Conservation (phyloP, 2,329 filamentous ascomycete genomes). For the Hypoxylon rubiginosum region DNA sequence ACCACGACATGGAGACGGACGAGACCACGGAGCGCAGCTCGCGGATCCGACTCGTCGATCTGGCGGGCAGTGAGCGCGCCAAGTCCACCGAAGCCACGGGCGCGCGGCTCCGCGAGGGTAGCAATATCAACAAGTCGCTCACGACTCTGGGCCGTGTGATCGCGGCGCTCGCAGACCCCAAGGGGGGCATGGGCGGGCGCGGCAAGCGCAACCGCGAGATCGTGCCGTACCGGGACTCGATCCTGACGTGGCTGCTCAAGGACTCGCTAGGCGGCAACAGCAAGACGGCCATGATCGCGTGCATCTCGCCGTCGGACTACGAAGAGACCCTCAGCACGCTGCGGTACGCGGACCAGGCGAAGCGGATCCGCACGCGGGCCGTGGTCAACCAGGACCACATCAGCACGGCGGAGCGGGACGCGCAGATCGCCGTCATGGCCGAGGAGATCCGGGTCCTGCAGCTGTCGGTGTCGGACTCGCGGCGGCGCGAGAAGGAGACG, state of each 20-base stretch:
- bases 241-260: constrained; percentile 87
- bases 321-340: constrained; percentile 97
- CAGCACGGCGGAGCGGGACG: constrained; percentile 91
- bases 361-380: constrained; percentile 94
- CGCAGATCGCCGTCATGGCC: constrained; percentile 93
- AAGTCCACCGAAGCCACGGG: constrained; percentile 97
- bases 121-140: constrained; percentile 99
- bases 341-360: constrained; percentile 97
- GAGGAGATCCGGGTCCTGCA: constrained; percentile 92
- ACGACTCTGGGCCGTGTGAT: constrained; percentile 97
- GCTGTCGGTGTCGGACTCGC: constrained; percentile 76
- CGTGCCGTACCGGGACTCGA: constrained; percentile 93
- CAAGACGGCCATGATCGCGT: constrained; percentile 99
- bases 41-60: constrained; percentile 92
- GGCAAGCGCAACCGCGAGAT: constrained; percentile 72
- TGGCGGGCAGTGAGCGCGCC: constrained; percentile 94
- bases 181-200: constrained; percentile 62
- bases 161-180: constrained; percentile 83
- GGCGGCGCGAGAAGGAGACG: constrained; percentile 79
- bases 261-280: constrained; percentile 96
- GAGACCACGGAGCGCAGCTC: constrained; percentile 96
- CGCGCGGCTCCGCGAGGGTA: constrained; percentile 89
- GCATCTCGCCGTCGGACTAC: constrained; percentile 94
- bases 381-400: constrained; percentile 97
- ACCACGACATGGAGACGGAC: constrained; percentile 96